Evolutionary conservation across 495 filamentous ascomycete genomes (phyloP), one percentile per base, ranked within the genome.

Genomic region (Neurospora tetraspora): DNA sequence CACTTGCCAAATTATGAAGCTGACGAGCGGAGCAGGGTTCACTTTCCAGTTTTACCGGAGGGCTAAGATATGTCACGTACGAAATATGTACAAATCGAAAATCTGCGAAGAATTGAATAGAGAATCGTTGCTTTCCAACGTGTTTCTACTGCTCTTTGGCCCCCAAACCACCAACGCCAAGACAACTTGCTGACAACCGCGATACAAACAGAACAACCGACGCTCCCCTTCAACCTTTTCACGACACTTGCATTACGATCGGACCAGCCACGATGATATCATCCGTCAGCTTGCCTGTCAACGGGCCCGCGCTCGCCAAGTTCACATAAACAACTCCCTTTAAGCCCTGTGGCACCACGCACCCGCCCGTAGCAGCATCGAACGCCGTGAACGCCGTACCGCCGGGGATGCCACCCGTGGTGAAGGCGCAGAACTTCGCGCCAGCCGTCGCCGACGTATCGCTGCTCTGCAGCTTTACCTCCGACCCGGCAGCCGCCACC

Each of bases 301-400:
- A 76, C 18, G 85, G 85, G 0, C 75, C 79, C 34, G 78, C 80
- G 71, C 77, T 86, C 69, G 86, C 82, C 71, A 89, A 77, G 69
- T 82, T 86, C 77, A 89, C 81, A 74, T 87, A 89, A 72, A 84
- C 82, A 71, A 88, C 80, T 23, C 88, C 88, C n/a, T 83, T 82
- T 39, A 89, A 74, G 72, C 80, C 80, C 71, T 82, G 79, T 38
- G 88, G 86, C 5, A 88, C 82, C 8, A 77, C 77, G 76, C 87
- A 89, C 53, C 27, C 53, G 71, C 86, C 88, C 34, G 81, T 77
- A 16, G 80, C 80, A 14, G 74, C 72, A 43, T 76, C 74, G 77
- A 89, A 86, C 34, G 82, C 72, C 4, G 81, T 80, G 80, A 90
- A 90, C 42, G 80, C 80, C 39, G 86, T 87, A 70, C 86, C 87